Evolutionary conservation across 225 moss, liverwort and hornwort species (phyloP), one percentile per base, ranked within the genome.

Genomic region (Ulota crispa): DNA sequence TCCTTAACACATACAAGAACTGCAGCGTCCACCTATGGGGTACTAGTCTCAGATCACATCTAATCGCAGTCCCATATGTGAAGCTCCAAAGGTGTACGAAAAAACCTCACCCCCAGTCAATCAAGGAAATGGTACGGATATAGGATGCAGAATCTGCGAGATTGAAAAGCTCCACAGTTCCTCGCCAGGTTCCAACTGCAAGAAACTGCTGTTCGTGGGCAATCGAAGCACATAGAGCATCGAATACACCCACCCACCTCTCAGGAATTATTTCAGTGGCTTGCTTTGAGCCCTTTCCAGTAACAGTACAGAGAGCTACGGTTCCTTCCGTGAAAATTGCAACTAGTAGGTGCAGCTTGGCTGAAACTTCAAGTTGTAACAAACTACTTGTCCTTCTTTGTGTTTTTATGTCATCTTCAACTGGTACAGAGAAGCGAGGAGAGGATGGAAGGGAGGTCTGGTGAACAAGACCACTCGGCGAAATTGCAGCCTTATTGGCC

Each of bases 141-240:
- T 85, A 90, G 47, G 90, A 89, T 63, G 98, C 93, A 89, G 85
- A 91, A 77, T 98, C 95, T 61, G 95, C 94, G 86, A 98, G 84
- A 74, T 95, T 95, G 63, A 98, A 98, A 42, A 98, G 86, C 81
- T 98, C 98, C 63, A 98, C 98, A 57, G 86, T 95, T 81, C 98
- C 98, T 72, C 98, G 89, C 83, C 92, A 87, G 64, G 94, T 95
- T 83, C 98, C 98, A 68, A 95, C 92, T 57, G 98, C 98, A 78
- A 98, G 88, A 85, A 90, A 81, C 77, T 94, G 98, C 87, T 92
- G 98, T 28, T 89, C 94, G 72, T 98, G 89, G 50, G 92, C 98
- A 72, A 98, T 89, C 45, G 98, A 93, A 73, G 93, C 93, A 86
- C 98, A 98, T 8, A 95, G 93, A 63, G 94, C 98, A 87, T 98